Base-by-base conservation (phyloP, 2,329 filamentous ascomycete species). In the Whalleya microplaca region DNA sequence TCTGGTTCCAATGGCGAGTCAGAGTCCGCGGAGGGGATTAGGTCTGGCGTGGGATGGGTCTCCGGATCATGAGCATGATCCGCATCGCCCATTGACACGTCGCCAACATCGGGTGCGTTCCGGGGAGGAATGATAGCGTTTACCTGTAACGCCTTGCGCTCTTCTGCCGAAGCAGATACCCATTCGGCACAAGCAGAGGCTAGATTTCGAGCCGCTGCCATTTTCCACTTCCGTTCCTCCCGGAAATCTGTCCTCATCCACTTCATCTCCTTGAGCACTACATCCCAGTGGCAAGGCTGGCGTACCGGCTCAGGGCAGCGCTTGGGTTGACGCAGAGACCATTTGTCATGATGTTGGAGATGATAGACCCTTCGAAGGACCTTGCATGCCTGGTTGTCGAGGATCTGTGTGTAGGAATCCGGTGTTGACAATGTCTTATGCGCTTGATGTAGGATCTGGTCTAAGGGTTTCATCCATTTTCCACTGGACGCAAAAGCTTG, bases 211-310 rank as follows among this genome's bases (percentile, higher is more conserved):
- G 93, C 93, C 37, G 89, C 84, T 2, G 89, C 84, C 69, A 86
- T 87, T 75, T 97, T 98, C 92, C 93, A 96, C 71, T 96, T 96
- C 41, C 92, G 81, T 72, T 98, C 95, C 73, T 97, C 91, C 49
- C 90, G 84, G 69, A 97, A 98, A 73, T 99, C 95, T 1, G 92
- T 97, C 48, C 93, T 86, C 91, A 99, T 96, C 94, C 94, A 98
- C 72, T 93, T 96, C 84, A 94, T 91, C 76, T 99, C 93, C 64
- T 92, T 84, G 29, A 99, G 78, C 53, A 98, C 73, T 50, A 94
- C 83, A 74, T 99, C 95, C 84, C 88, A 91, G 65, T 98, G 94
- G 1, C 89, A 87, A 1, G 85, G 82, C 18, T 88, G 88, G 40
- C 92, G 85, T 3, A 84, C 81, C 3, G 94, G 93, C 72, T 99